Base-by-base conservation (phyloP, 768 basidiomycete species). In the Suillus alpinus region DNA sequence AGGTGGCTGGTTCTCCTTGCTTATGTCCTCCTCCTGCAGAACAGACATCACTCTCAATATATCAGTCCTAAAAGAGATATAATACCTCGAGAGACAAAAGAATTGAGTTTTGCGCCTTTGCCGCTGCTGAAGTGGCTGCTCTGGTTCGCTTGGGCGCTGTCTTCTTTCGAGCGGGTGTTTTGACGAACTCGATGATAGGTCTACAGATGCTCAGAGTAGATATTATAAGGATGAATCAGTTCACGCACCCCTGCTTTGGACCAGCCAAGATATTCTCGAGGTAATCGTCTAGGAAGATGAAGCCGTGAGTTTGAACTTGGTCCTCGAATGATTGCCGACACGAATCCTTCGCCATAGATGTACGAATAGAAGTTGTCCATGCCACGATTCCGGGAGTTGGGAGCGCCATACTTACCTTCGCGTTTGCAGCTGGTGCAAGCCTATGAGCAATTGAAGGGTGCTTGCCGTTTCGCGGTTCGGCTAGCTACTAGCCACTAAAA, bases 91-190 rank as follows among this genome's bases (percentile, higher is more conserved):
- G 68, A 14, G 80, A 80, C 40, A 80, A 63, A 0, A 75, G 67
- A 16, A 78, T 69, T 10, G 77, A 66, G 10, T 69, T 75, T 53
- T 78, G 80, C 59, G 80, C 73, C 68, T 82, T 85, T 9, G 81
- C 81, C 6, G 78, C 68, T 4, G 75, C 71, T 18, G 70, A 69
- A 12, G 71, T 63, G 29, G 70, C 75, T n/a, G 78, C 69, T 65
- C 83, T 83, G 18, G 81, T 77, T 65, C 81, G 83, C 65, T 79
- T 83, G 4, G 77, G 75, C 14, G 80, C 72, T 52, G 77, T 79
- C 74, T 83, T 90, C 72, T 84, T 91, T 47, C 91, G 83, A 34
- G 89, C 86, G 14, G 92, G 92, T 1, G 92, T 94, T 75, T 94
- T 94, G 3, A 94, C 84, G 18, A 94, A 80, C 57, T 93, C 90